phyloP scores from a whole-genome alignment of 108 stramenopile genomes.

The Nannochloropsis salina region DNA sequence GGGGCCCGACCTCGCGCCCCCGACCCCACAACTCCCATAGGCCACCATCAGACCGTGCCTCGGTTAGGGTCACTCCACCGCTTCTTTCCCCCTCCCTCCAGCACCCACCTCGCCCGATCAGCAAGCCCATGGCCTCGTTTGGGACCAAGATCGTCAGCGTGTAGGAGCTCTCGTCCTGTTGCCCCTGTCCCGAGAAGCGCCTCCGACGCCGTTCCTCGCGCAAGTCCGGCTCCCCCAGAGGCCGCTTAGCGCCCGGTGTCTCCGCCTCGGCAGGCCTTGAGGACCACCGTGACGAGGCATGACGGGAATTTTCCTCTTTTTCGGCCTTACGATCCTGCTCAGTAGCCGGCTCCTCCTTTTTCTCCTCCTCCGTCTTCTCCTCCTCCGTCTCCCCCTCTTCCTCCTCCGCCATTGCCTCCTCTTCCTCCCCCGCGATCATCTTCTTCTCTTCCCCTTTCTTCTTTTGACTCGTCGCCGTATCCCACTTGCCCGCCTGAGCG shows the following conservation, averaged over 20 bases:
- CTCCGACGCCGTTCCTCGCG: neutral
- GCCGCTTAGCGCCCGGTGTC: neutral
- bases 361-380: neutral
- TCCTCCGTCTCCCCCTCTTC: neutral
- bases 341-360: neutral
- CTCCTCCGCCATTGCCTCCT: too few relatives aligned
- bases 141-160: conserved; percentile 1
- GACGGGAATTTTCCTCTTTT: neutral
- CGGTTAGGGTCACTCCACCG: neutral
- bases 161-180: neutral
- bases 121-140: neutral
- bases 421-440: too few relatives aligned
- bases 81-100: neutral
- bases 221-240: neutral
- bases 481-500: too few relatives aligned
- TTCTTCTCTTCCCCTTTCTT: too few relatives aligned
- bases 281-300: neutral
- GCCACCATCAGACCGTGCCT: neutral
- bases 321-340: neutral
- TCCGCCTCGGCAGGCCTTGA: neutral
- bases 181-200: neutral
- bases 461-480: too few relatives aligned
- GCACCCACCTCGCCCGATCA: neutral
- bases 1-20: neutral
- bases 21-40: neutral